Evolutionary conservation across 768 basidiomycete genomes (phyloP), one percentile per base, ranked within the genome.

Genomic region (Cubamyces sp.): DNA sequence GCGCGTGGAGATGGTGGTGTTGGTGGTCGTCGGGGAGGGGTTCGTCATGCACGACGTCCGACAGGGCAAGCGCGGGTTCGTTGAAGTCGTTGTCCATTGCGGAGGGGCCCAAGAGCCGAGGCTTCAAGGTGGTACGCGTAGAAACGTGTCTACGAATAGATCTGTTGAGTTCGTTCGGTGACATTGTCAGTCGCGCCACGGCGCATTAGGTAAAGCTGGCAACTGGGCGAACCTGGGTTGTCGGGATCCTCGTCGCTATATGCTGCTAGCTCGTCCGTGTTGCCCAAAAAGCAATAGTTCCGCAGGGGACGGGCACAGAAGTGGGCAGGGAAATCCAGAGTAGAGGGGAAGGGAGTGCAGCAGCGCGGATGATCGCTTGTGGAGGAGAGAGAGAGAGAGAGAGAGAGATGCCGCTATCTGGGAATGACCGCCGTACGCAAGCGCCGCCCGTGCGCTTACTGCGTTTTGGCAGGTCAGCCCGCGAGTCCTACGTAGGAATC

Each of bases 21-120:
- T 77, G 76, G 48, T 77, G 75, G 65, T 86, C 84, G 68, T 88
- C 83, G 72, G 81, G 84, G 23, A 90, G 81, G 30, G 87, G 81
- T 59, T 90, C 88, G 72, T 92, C 90, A 74, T 91, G 88, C 47
- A 92, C 89, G 74, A 92, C 91, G 76, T 92, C 91, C 48, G 91
- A 92, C 68, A 92, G 84, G 70, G 86, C 84, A 64, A 92, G 82
- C 65, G 85, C 83, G 63, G 84, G 83, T 39, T 74, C 79, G 48
- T 70, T 75, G 71, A 87, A 84, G 72, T 87, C 86, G 74, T 83
- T 71, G 54, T 79, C 76, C 78, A 81, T 81, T 60, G 61, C 60
- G 52, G 15, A 28, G 16, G 14, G 25, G 26, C 4, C 3, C 26
- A 18, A 48, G 2, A 26, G 3, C n/a, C 26, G 46, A 9, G 5